phyloP scores from a whole-genome alignment of 2,329 filamentous ascomycete species.

The Mycosphaerella sp. region DNA sequence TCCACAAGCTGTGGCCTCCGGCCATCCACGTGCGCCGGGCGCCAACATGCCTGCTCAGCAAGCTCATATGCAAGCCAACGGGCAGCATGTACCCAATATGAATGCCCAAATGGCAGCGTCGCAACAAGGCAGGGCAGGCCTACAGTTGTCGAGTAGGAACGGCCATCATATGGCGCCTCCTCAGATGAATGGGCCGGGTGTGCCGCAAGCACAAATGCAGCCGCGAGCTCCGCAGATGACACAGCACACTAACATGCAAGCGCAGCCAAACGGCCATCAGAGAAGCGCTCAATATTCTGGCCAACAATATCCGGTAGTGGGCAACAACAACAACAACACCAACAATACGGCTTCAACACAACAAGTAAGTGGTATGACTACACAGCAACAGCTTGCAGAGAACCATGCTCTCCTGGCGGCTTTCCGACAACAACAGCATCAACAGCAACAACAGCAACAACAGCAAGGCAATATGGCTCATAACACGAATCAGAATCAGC shows the following conservation, averaged over 20 bases:
- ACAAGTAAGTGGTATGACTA: conserved; percentile 29
- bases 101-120: conserved; percentile 34
- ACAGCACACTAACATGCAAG: conserved; percentile 20
- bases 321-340: background rate
- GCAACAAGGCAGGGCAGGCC: conserved; percentile 35
- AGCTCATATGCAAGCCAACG: conserved; percentile 27
- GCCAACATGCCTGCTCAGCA: conserved; percentile 22
- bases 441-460: conserved; percentile 16
- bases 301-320: conserved; percentile 27
- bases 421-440: conserved; percentile 24
- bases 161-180: conserved; percentile 45
- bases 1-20: conserved; percentile 29
- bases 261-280: conserved; percentile 25
- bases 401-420: conserved; percentile 31
- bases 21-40: conserved; percentile 26
- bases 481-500: conserved; percentile 21
- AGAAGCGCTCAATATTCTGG: conserved; percentile 25
- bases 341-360: conserved; percentile 22
- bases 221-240: conserved; percentile 21
- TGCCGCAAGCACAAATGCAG: conserved; percentile 56
- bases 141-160: conserved; percentile 45
- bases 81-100: conserved; percentile 34
- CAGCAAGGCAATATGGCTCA: conserved; percentile 22
- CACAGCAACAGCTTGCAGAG: conserved; percentile 31
- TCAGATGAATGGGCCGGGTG: conserved; percentile 50